Conservation (phyloP, 805 yeast genomes). For the Pichia manshurica region DNA sequence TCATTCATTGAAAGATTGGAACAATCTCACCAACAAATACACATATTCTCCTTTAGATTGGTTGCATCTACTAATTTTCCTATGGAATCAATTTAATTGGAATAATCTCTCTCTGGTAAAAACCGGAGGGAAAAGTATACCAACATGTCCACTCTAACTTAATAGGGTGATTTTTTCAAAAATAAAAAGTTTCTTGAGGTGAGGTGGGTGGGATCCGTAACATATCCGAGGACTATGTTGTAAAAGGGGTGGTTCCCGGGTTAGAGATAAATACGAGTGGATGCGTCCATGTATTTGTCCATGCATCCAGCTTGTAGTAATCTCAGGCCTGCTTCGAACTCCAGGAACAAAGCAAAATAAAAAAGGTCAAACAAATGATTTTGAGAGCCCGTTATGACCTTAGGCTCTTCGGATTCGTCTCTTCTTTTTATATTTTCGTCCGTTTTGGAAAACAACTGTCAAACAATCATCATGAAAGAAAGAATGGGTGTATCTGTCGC, state of each 20-base stretch:
- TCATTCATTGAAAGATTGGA: slow-evolving; percentile 7
- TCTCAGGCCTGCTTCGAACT: slow-evolving; percentile 26
- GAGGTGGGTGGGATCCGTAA: background rate
- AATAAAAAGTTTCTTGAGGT: background rate
- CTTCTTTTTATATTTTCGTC: background rate
- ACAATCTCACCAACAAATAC: slow-evolving; percentile 8
- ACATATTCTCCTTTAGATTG: slow-evolving; percentile 5
- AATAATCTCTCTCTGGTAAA: background rate
- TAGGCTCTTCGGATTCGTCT: slow-evolving; percentile 7
- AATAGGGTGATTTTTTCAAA: slow-evolving; percentile 15
- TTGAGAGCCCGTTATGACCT: slow-evolving; percentile 13
- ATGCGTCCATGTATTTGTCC: background rate
- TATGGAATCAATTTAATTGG: slow-evolving; percentile 29
- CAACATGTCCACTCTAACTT: slow-evolving; percentile 7
- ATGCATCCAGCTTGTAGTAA: slow-evolving; percentile 25
- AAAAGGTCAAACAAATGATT: slow-evolving; percentile 8
- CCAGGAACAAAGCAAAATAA: background rate
- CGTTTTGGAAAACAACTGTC: no score
- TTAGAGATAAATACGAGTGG: slow-evolving; percentile 32
- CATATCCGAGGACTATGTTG: slow-evolving; percentile 23
- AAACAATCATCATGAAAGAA: background rate
- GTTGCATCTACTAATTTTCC: slow-evolving; percentile 22
- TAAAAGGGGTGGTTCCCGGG: slow-evolving; percentile 16
- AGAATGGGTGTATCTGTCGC: background rate
- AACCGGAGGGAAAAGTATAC: background rate